Conservation (phyloP, 768 basidiomycete genomes). For the Paxillus ammoniavirescens region DNA sequence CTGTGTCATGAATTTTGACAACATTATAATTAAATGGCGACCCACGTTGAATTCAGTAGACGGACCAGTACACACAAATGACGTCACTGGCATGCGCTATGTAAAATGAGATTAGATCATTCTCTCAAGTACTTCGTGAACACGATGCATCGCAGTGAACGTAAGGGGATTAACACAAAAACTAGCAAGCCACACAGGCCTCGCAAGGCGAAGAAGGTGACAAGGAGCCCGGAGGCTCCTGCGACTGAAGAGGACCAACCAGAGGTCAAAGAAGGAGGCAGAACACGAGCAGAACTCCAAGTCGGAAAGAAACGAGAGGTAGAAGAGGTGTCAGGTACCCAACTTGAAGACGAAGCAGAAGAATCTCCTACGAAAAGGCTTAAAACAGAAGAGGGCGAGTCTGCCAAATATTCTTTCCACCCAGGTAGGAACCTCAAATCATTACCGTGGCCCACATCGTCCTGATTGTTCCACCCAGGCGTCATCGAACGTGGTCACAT, state of each 20-base stretch:
- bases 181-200: not conserved
- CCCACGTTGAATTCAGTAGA: too few relatives aligned
- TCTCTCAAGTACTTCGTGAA: not conserved
- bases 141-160: conserved; percentile 9
- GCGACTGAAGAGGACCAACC: conserved; percentile 20
- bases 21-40: too few relatives aligned
- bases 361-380: conserved; percentile 11
- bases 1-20: too few relatives aligned
- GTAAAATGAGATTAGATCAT: too few relatives aligned
- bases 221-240: not conserved
- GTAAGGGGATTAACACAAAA: not conserved
- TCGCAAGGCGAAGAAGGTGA: not conserved
- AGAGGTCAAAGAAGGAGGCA: conserved; percentile 26
- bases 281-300: conserved; percentile 21
- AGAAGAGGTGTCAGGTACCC: conserved; percentile 11
- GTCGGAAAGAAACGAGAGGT: conserved; percentile 21
- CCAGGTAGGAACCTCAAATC: conserved; percentile 1
- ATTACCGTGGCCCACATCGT: not conserved
- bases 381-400: conserved; percentile 20
- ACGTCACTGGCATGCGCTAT: not conserved
- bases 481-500: conserved; percentile 59
- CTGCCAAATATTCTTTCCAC: conserved; percentile 7
- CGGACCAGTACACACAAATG: not conserved
- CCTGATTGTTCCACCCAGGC: conserved; percentile 31
- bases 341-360: conserved; percentile 4